A percentile compares a stretch with the other conserved stretches of the same genome.
phyloP scores from a whole-genome alignment of 305 asterid genomes.

The Rubia peregrina region DNA sequence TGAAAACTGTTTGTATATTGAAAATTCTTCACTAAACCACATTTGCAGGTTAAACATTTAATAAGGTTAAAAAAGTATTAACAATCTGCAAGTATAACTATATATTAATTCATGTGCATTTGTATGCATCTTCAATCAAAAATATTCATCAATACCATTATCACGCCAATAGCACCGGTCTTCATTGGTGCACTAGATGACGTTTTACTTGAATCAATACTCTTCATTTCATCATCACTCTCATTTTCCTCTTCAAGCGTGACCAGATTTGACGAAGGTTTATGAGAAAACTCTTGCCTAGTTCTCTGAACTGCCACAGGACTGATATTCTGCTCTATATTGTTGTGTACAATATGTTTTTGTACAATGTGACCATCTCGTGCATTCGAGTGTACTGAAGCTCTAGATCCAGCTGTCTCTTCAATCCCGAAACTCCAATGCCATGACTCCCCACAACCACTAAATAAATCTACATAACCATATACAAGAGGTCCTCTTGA shows the following conservation, averaged over 20 bases:
- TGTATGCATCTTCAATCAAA: slow-evolving; percentile 11
- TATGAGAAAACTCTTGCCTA: slow-evolving; percentile 36
- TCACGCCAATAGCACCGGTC: slow-evolving; percentile 30
- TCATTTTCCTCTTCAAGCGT: slow-evolving; percentile 72
- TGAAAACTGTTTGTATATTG: not conserved
- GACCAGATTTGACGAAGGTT: slow-evolving; percentile 37
- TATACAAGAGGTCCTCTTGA: slow-evolving; percentile 54
- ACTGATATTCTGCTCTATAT: slow-evolving; percentile 37
- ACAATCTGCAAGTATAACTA: not conserved
- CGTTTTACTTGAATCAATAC: slow-evolving; percentile 43
- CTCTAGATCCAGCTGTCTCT: slow-evolving; percentile 31
- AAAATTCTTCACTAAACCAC: not conserved
- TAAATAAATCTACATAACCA: slow-evolving; percentile 85
- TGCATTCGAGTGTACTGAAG: slow-evolving; percentile 31
- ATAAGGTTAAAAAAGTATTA: not conserved
- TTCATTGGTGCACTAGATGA: slow-evolving; percentile 39
- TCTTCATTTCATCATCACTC: slow-evolving; percentile 57
- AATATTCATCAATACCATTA: slow-evolving; percentile 31
- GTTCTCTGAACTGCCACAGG: slow-evolving; percentile 33
- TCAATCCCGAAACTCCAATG: slow-evolving; percentile 72
- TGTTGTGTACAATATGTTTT: slow-evolving; percentile 29
- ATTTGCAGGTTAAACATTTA: not conserved
- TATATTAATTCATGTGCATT: slow-evolving; percentile 1
- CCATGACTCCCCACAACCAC: slow-evolving; percentile 96
- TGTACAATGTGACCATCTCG: slow-evolving; percentile 34